Base-by-base conservation (phyloP, 2,329 filamentous ascomycete genomes). In the Penicillium aurantiogriseum region DNA sequence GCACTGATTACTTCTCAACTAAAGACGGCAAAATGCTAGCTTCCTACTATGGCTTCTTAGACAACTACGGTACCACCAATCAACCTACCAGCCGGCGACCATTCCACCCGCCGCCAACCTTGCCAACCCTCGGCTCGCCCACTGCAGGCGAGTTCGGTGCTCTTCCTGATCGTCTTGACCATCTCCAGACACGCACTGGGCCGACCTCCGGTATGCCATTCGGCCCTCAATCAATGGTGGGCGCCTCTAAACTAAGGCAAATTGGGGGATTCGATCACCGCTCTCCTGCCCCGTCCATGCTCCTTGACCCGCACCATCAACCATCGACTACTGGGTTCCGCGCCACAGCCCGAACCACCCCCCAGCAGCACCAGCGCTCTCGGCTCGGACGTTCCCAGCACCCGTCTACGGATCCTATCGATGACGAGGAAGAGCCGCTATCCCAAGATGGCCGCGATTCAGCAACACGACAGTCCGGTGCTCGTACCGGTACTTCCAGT, bases 21-120 rank as follows among this genome's bases (percentile, higher is more conserved):
- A 97, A 97, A 70, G 92, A 99, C 69, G 91, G 92, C 61, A 99
- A 99, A 78, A 96, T 99, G 91, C 88, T 94, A n/a, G 90, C 92
- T 17, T 97, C 93, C 0, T 94, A 97, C 71, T 92, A 94, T 68
- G 92, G 92, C 2, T 99, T 99, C 73, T 80, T 97, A 58, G 92
- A 97, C 70, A 92, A 96, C 65, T 99, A 99, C 68, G 85, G 88
- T 15, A 85, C 87, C 48, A 90, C 91, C 66, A 86, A 87, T 4
- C 88, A 85, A 21, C 61, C 69, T 11, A 54, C 62, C 19, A 63
- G 59, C 38, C 70, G 76, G 66, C 82, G 80, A 56, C 80, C 81
- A 55, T 92, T 93, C 71, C 85, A 92, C 58, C 89, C 88, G 25
- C 90, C 90, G 1, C 90, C 90, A 5, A 79, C 84, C 0, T 90